Conservation (phyloP, 1,284 basidiomycete species). For the Ganoderma lingzhi region DNA sequence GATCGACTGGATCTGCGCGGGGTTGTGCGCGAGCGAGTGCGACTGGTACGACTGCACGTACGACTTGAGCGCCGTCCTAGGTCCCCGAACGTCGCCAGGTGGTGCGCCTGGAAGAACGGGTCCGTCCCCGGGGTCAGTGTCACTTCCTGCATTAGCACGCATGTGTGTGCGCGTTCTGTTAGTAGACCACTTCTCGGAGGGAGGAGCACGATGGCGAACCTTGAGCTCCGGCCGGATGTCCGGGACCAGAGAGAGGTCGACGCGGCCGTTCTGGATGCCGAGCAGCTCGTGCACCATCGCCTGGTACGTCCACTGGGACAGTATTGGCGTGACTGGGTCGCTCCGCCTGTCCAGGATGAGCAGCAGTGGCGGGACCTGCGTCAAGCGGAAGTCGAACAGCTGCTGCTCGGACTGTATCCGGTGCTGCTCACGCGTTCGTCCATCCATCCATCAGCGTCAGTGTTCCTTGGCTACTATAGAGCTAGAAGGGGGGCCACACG, state of each 20-base stretch:
- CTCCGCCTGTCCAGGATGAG: constrained; percentile 92
- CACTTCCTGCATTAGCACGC: constrained; percentile 76
- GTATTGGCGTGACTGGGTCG: constrained; percentile 97
- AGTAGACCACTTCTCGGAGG: not conserved
- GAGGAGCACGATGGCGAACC: constrained; percentile 47
- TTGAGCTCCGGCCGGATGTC: constrained; percentile 89
- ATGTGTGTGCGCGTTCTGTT: not conserved
- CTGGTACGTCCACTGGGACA: constrained; percentile 99
- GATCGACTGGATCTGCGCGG: constrained; percentile 93
- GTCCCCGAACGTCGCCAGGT: constrained; percentile 96
- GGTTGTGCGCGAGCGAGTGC: constrained; percentile 79
- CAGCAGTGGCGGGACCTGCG: constrained; percentile 78
- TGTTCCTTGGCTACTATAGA: not conserved
- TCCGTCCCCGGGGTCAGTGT: constrained; percentile 94
- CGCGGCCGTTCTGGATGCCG: constrained; percentile 94
- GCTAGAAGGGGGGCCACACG: constrained; percentile 29
- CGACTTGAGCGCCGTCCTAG: constrained; percentile 92
- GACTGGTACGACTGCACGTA: constrained; percentile 97
- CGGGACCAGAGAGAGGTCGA: constrained; percentile 86
- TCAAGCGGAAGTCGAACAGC: constrained; percentile 81
- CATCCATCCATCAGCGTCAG: not conserved
- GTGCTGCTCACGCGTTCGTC: constrained; percentile 54
- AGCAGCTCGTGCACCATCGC: constrained; percentile 99
- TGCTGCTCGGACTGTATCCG: constrained; percentile 75
- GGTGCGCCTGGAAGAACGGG: constrained; percentile 93